Evolutionary conservation across 768 basidiomycete genomes (phyloP).

Genomic region (Mycena amicta): DNA sequence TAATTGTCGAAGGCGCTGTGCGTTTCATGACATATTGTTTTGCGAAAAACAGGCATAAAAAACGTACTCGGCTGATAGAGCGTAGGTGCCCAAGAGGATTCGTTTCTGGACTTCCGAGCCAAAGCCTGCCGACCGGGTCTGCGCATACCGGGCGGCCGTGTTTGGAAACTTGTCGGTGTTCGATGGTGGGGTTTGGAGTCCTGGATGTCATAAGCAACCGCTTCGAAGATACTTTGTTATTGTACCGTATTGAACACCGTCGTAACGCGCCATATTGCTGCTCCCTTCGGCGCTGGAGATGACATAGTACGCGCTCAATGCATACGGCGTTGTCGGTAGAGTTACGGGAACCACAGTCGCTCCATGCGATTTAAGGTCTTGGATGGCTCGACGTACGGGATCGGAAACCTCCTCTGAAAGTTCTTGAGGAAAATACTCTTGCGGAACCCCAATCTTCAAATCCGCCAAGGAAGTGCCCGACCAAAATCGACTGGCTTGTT

Average conservation of each 20-base stretch:
- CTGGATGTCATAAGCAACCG: slow-evolving; percentile 32
- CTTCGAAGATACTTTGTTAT: background rate
- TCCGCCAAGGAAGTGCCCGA: slow-evolving; percentile 39
- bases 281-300: slow-evolving; percentile 92
- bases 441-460: slow-evolving; percentile 73
- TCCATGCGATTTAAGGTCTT: slow-evolving; percentile 47
- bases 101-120: slow-evolving; percentile 86
- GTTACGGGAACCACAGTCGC: slow-evolving; percentile 74
- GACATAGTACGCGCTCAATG: slow-evolving; percentile 95
- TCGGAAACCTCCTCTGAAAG: slow-evolving; percentile 48
- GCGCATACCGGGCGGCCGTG: slow-evolving; percentile 62
- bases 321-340: slow-evolving; percentile 66
- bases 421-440: slow-evolving; percentile 84
- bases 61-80: slow-evolving; percentile 86
- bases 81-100: slow-evolving; percentile 87
- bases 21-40: too few relatives aligned
- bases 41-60: too few relatives aligned
- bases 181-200: slow-evolving; percentile 50
- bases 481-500: slow-evolving; percentile 7
- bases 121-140: slow-evolving; percentile 70
- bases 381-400: slow-evolving; percentile 50
- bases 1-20: slow-evolving; percentile 98
- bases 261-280: slow-evolving; percentile 88
- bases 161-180: slow-evolving; percentile 46
- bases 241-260: slow-evolving; percentile 83